phyloP scores from a whole-genome alignment of 768 basidiomycete species.

The Suillus subalutaceus region DNA sequence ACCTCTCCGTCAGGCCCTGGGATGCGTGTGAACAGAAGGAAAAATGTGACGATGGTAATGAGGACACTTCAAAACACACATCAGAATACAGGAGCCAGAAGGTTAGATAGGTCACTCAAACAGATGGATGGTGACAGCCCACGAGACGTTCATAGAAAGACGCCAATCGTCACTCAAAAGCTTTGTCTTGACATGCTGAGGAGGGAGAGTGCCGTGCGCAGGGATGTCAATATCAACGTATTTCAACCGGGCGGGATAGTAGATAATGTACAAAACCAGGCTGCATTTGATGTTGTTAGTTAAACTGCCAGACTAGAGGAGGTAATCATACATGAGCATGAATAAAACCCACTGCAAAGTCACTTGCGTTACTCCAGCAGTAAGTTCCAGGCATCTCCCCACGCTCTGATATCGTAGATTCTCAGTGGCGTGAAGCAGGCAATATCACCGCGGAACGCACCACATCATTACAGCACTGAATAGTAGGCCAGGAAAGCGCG shows the following conservation, averaged over 20 bases:
- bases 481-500: conserved; percentile 80
- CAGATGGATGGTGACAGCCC: conserved; percentile 76
- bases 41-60: conserved; percentile 59
- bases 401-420: conserved; percentile 46
- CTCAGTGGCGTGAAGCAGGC: background rate
- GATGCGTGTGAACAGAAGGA: conserved; percentile 53
- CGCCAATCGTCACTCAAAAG: conserved; percentile 72
- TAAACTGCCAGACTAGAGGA: background rate
- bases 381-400: conserved; percentile 75
- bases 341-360: conserved; percentile 85
- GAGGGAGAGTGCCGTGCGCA: conserved; percentile 43
- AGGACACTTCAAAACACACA: conserved; percentile 45
- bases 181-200: conserved; percentile 47
- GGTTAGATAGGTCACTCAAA: conserved; percentile 39
- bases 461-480: conserved; percentile 78
- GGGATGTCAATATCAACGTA: conserved; percentile 52
- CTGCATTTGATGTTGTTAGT: conserved; percentile 41
- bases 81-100: conserved; percentile 6
- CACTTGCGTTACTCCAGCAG: conserved; percentile 84
- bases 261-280: conserved; percentile 87
- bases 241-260: conserved; percentile 87
- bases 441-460: conserved; percentile 46
- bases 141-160: conserved; percentile 73
- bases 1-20: conserved; percentile 37
- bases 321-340: conserved; percentile 71